phyloP scores from a whole-genome alignment of 768 basidiomycete species.

The Leccinum variicolor region DNA sequence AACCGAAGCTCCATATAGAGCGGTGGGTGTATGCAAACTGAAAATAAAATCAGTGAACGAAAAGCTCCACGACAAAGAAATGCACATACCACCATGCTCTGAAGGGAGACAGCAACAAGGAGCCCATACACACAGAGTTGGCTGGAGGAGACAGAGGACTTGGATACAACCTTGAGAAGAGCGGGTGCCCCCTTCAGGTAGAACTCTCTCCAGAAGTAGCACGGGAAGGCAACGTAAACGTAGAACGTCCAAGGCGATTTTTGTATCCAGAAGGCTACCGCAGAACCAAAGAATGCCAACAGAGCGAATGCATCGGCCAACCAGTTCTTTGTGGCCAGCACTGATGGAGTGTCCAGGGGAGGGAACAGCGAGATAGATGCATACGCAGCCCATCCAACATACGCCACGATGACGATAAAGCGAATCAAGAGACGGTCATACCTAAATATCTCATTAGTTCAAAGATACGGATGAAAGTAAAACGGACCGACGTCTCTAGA shows the following conservation, averaged over 20 bases:
- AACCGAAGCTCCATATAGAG: slow-evolving; percentile 68
- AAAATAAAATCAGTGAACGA: slow-evolving; percentile 1
- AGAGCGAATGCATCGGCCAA: slow-evolving; percentile 26
- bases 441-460: slow-evolving; percentile 25
- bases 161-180: slow-evolving; percentile 9
- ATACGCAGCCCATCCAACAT: slow-evolving; percentile 76
- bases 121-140: slow-evolving; percentile 24
- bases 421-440: slow-evolving; percentile 77
- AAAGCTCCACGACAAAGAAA: background rate
- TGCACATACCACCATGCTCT: slow-evolving; percentile 69
- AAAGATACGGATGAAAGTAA: background rate
- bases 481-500: slow-evolving; percentile 55
- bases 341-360: slow-evolving; percentile 26
- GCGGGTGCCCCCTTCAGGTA: slow-evolving; percentile 21
- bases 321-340: background rate
- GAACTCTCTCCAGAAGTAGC: slow-evolving; percentile 73
- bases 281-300: slow-evolving; percentile 35
- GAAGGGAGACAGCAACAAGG: slow-evolving; percentile 44
- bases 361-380: slow-evolving; percentile 56
- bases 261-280: slow-evolving; percentile 57
- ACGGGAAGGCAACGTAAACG: slow-evolving; percentile 70
- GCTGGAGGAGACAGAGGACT: slow-evolving; percentile 23
- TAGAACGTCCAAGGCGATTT: slow-evolving; percentile 70
- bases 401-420: slow-evolving; percentile 65
- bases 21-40: slow-evolving; percentile 72